Evolutionary conservation across 2,329 filamentous ascomycete species (phyloP), one percentile per base, ranked within the genome.

Genomic region (Ophiostoma populinum): DNA sequence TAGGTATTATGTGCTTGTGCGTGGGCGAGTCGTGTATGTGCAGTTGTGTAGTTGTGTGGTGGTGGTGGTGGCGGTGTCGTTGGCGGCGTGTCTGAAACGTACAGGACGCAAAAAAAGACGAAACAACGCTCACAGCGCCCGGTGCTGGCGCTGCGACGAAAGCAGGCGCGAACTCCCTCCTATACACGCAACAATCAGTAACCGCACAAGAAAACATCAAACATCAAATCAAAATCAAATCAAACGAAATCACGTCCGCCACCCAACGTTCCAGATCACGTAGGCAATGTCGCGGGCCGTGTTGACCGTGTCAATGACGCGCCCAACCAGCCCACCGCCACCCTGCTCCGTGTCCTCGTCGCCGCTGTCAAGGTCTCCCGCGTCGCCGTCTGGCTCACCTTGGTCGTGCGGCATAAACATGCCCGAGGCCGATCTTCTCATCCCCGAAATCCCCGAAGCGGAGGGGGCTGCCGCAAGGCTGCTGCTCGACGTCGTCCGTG

Each of bases 351-450:
- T n/a, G 10, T 12, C 12, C 2, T 31, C 29, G 12, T 31, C 29
- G 2, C 10, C n/a, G 6, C 17, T 20, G 3, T 22, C 18, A 7
- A 10, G 15, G n/a, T 11, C 2, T 29, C 27, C n/a, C 16, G 7
- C 16, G 33, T 64, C 61, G 32, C 56, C 63, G 31, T 54, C 64
- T 51, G 55, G 61, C 43, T 83, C 80, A 40, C 73, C 73, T 46
- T 85, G 78, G 46, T 85, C 80, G 46, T 76, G 79, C 7, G 83
- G 81, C 79, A 92, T 86, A 47, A 92, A 79, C 81, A 92, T 92
- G 45, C 83, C 85, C 25, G 82, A 90, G 34, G 74, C 64, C 15
- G 82, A 92, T 45, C 85, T 68, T 42, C 77, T 73, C 62, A 92
- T 75, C 35, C 75, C 75, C 13, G n/a, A n/a, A n/a, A n/a, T n/a